Percentiles rank a stretch among this genome's conserved stretches.
These are phyloP conservation scores for Phtheirospermum japonicum DNA, from an alignment of 257 asterid species.

Conservation along the genomic window DNA sequence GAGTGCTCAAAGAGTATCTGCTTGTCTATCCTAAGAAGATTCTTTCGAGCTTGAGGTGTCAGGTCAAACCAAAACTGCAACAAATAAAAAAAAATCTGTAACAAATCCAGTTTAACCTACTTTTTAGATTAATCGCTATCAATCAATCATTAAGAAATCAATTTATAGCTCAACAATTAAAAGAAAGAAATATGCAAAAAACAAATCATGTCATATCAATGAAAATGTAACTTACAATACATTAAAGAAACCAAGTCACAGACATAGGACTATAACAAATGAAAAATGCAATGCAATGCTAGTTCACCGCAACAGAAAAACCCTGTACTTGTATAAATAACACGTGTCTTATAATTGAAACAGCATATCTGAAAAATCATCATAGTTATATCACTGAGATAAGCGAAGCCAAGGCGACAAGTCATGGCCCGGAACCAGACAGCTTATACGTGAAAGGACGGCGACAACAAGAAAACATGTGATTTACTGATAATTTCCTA, in stretches of 20 bases:
- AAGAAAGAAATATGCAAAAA: neutral
- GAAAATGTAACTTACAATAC: conserved; percentile 7
- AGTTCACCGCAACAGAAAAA: neutral
- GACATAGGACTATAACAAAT: neutral
- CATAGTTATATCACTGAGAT: neutral
- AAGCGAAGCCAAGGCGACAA: neutral
- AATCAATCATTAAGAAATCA: neutral
- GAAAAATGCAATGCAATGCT: conserved; percentile 11
- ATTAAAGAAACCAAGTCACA: neutral
- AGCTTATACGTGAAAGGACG: neutral
- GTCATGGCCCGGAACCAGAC: neutral
- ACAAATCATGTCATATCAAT: neutral
- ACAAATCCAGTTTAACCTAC: conserved; percentile 13
- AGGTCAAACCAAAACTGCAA: conserved; percentile 94
- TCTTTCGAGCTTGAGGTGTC: conserved; percentile 71
- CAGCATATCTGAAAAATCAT: neutral
- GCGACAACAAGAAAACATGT: neutral
- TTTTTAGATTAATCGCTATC: conserved; percentile 1
- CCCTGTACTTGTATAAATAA: neutral
- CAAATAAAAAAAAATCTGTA: conserved; percentile 13
- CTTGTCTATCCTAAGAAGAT: conserved; percentile 81
- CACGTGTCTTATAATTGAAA: too few relatives aligned
- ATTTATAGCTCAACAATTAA: neutral
- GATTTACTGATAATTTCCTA: neutral
- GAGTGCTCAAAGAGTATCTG: conserved; percentile 92